Percentiles rank a stretch among this genome's conserved stretches.
These are phyloP conservation scores for Nicotiana otophora DNA, from an alignment of 257 asterid genomes.

Conservation along the genomic window DNA sequence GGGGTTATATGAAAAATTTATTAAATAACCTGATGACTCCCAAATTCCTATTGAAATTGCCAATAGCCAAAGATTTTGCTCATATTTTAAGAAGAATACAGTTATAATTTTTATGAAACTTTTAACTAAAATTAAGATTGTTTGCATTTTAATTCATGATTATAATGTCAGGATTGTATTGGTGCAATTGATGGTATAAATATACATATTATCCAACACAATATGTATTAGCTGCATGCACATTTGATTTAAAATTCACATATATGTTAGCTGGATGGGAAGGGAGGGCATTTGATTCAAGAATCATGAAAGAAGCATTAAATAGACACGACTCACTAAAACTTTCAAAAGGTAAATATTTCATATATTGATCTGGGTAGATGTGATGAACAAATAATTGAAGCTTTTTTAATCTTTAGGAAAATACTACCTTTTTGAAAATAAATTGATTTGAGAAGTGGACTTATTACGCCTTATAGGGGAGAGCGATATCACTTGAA, in stretches of 20 bases:
- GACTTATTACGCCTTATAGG: background rate
- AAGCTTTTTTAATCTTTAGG: background rate
- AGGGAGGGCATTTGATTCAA: background rate
- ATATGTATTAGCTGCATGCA: background rate
- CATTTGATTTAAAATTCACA: slow-evolving; percentile 11
- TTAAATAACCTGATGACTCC: too few species aligned
- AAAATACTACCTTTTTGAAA: background rate
- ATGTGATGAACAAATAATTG: background rate
- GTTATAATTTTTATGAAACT: too few species aligned
- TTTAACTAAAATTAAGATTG: too few species aligned
- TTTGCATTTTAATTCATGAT: too few species aligned
- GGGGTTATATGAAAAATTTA: too few species aligned
- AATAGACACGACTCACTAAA: background rate
- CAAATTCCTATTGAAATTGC: too few species aligned
- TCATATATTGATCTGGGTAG: background rate
- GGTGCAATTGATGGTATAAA: slow-evolving; percentile 8
- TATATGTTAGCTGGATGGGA: background rate
- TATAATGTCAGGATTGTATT: background rate
- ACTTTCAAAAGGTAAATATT: background rate
- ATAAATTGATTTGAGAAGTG: background rate
- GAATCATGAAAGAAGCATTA: background rate
- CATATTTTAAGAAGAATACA: too few species aligned
- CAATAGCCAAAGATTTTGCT: too few species aligned
- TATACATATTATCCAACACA: background rate
- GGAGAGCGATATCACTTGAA: background rate